These are phyloP conservation scores for Mrakia gelida DNA, from an alignment of 768 basidiomycete genomes.

Conservation along the genomic window DNA sequence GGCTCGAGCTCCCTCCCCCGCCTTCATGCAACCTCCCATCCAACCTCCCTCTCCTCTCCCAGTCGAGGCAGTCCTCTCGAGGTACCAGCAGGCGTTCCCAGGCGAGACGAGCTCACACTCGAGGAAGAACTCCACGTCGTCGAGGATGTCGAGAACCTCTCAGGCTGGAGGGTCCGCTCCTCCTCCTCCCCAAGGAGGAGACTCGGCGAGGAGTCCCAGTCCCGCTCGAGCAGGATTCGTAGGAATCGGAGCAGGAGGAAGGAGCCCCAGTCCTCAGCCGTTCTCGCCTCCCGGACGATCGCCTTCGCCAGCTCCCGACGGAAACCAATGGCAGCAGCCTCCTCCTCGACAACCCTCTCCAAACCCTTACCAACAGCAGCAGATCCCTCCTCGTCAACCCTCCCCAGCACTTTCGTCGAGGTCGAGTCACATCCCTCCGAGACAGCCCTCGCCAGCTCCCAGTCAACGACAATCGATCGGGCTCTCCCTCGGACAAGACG, in stretches of 20 bases:
- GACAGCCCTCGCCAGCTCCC: conserved; percentile 44
- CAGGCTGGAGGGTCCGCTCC: background rate
- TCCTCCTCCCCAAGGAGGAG: background rate
- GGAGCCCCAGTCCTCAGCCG: conserved; percentile 51
- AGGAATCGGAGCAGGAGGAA: conserved; percentile 65
- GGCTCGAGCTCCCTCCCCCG: conserved; percentile 46
- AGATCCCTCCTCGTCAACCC: conserved; percentile 46
- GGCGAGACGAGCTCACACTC: conserved; percentile 55
- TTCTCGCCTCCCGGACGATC: conserved; percentile 10
- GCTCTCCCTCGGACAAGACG: conserved; percentile 73
- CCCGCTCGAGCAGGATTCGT: conserved; percentile 57
- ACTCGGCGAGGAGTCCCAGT: background rate
- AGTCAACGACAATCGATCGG: conserved; percentile 62
- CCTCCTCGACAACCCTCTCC: conserved; percentile 22
- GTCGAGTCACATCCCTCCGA: conserved; percentile 38
- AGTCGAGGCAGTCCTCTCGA: conserved; percentile 66
- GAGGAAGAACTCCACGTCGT: conserved; percentile 21
- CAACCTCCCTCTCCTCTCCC: conserved; percentile 46
- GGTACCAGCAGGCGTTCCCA: conserved; percentile 80
- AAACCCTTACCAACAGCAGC: conserved; percentile 15
- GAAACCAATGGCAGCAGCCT: conserved; percentile 9
- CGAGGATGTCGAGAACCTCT: conserved; percentile 19
- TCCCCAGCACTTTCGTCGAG: conserved; percentile 37
- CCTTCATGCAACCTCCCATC: conserved; percentile 63
- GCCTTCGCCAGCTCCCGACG: conserved; percentile 20